These are phyloP conservation scores for Kodamaea fungicola DNA, from an alignment of 1,139 yeast genomes.

Conservation along the genomic window DNA sequence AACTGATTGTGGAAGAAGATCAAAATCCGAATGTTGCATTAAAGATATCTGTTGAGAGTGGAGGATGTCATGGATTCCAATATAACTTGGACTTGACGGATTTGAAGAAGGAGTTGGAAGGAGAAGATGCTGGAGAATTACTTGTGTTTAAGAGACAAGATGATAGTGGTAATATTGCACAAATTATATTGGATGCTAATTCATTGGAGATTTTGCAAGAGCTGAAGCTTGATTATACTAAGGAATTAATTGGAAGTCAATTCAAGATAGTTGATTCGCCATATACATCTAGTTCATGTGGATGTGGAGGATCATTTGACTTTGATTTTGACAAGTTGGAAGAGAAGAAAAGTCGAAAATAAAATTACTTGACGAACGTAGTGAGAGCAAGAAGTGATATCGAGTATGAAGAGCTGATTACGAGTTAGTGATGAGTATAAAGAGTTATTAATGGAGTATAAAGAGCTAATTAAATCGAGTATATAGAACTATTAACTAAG, in stretches of 20 bases:
- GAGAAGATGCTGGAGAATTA: conserved; percentile 40
- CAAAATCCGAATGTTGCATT: conserved; percentile 60
- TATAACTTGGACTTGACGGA: conserved; percentile 68
- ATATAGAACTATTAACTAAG: too few species aligned
- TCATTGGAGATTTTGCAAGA: conserved; percentile 82
- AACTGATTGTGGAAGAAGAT: conserved; percentile 55
- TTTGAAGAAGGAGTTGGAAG: conserved; percentile 36
- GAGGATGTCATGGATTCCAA: conserved; percentile 98
- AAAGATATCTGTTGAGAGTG: conserved; percentile 84
- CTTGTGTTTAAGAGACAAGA: conserved; percentile 64
- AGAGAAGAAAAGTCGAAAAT: conserved; percentile 11
- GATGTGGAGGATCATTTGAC: conserved; percentile 95
- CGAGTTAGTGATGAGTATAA: too few species aligned
- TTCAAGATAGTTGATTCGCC: conserved; percentile 91
- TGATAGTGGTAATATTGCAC: conserved; percentile 36
- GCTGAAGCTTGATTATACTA: conserved; percentile 82
- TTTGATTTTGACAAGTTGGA: conserved; percentile 64
- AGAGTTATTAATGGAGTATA: too few species aligned
- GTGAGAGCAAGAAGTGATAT: too few species aligned
- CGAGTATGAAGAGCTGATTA: too few species aligned
- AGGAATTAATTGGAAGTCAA: conserved; percentile 91
- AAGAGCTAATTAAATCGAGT: too few species aligned
- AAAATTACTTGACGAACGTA: too few species aligned
- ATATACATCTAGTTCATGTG: conserved; percentile 87
- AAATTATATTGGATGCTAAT: conserved; percentile 73